Conservation (phyloP, 176 grass and related monocot genomes). For the Thalia dealbata region DNA sequence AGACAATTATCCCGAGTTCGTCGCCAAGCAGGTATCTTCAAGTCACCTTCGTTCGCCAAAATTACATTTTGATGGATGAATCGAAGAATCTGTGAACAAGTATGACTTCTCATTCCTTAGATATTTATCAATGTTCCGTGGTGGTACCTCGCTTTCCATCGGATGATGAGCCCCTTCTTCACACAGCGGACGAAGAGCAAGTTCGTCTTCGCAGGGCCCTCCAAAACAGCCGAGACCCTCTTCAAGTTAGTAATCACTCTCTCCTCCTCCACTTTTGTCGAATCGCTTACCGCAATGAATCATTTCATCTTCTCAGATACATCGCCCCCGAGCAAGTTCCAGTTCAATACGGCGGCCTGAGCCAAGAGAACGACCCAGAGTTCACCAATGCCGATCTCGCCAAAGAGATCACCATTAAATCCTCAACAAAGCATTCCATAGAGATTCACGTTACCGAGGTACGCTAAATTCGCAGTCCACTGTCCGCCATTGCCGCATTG, state of each 20-base stretch:
- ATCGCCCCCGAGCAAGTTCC: constrained; percentile 78
- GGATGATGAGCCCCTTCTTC: constrained; percentile 87
- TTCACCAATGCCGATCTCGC: constrained; percentile 59
- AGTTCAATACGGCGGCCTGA: constrained; percentile 72
- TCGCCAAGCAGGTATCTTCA: constrained; percentile 81
- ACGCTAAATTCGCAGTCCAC: not conserved
- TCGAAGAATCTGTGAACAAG: not conserved
- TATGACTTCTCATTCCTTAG: constrained; percentile 24
- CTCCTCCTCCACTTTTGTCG: no score
- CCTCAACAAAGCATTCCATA: constrained; percentile 54
- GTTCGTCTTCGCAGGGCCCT: constrained; percentile 18
- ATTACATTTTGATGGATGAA: not conserved
- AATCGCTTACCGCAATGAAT: not conserved
- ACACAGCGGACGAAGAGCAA: constrained; percentile 94
- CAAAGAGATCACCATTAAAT: constrained; percentile 52
- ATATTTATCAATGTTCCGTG: constrained; percentile 94
- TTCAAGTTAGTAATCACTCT: constrained; percentile 38
- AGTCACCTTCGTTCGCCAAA: not conserved
- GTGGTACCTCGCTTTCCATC: constrained; percentile 87
- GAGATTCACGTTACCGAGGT: constrained; percentile 68
- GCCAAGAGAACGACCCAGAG: constrained; percentile 69
- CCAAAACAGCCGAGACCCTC: constrained; percentile 71
- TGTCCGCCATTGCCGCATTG: no score
- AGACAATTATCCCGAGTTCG: constrained; percentile 94
- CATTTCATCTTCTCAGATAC: constrained; percentile 37